These are phyloP conservation scores for Boletus semigastroideus DNA, from an alignment of 1,284 basidiomycete species.

Conservation along the genomic window DNA sequence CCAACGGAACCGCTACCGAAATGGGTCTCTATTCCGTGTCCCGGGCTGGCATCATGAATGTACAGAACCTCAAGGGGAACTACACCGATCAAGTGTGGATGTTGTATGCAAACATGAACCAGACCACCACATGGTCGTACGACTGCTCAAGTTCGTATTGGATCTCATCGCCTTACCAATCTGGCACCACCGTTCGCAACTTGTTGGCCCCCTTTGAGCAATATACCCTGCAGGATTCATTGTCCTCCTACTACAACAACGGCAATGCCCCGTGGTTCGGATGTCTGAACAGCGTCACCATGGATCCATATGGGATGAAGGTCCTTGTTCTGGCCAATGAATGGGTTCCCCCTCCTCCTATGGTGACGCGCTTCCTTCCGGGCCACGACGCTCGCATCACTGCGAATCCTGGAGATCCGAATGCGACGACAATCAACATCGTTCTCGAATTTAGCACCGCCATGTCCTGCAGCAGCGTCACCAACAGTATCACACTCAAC, in stretches of 20 bases:
- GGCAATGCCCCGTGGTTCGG: constrained; percentile 64
- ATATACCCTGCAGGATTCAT: constrained; percentile 66
- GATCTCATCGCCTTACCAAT: constrained; percentile 76
- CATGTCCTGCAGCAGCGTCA: constrained; percentile 76
- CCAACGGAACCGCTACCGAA: constrained; percentile 75
- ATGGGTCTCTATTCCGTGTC: constrained; percentile 85
- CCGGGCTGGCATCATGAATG: constrained; percentile 55
- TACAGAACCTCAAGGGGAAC: constrained; percentile 58
- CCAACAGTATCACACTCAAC: constrained; percentile 59
- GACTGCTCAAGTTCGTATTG: constrained; percentile 59
- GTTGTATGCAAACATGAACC: constrained; percentile 83
- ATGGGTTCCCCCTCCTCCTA: constrained; percentile 71
- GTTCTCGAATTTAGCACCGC: constrained; percentile 72
- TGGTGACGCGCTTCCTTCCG: constrained; percentile 76
- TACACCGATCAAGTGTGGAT: constrained; percentile 74
- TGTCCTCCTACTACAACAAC: constrained; percentile 57
- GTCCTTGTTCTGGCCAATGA: constrained; percentile 66
- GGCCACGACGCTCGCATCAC: constrained; percentile 81
- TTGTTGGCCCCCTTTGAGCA: constrained; percentile 81
- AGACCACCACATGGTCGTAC: constrained; percentile 60
- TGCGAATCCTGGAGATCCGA: constrained; percentile 46
- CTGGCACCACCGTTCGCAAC: constrained; percentile 65
- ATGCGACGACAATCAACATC: constrained; percentile 65
- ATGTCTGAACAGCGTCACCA: constrained; percentile 63
- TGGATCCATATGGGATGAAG: constrained; percentile 81